Conservation (phyloP, 805 yeast species). For the Monosporozyma siamensis region DNA sequence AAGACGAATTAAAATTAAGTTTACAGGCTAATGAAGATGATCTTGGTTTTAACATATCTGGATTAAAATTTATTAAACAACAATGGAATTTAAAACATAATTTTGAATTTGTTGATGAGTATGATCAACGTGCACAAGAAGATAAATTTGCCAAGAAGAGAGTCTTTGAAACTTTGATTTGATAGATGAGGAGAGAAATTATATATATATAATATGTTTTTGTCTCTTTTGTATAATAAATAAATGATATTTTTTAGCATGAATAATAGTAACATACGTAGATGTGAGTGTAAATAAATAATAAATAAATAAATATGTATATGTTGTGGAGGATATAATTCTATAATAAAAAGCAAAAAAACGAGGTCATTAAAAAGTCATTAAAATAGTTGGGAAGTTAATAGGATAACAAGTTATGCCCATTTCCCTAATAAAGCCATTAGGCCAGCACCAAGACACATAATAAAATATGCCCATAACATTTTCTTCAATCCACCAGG, state of each 20-base stretch:
- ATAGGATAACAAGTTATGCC: slow-evolving; percentile 38
- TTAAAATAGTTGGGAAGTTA: background rate
- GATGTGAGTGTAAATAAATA: slow-evolving; percentile 1
- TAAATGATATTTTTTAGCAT: background rate
- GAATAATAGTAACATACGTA: slow-evolving; percentile 1
- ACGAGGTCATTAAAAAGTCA: slow-evolving; percentile 2
- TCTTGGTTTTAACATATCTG: slow-evolving; percentile 79
- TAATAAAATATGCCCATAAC: slow-evolving; percentile 34
- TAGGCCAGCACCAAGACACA: slow-evolving; percentile 60
- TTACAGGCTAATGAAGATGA: slow-evolving; percentile 44
- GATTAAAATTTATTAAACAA: slow-evolving; percentile 59
- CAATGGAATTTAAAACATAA: slow-evolving; percentile 77
- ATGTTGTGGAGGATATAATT: background rate
- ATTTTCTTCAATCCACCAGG: slow-evolving; percentile 41
- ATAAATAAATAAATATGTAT: background rate
- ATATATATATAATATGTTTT: background rate
- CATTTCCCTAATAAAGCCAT: slow-evolving; percentile 74
- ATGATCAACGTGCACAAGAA: slow-evolving; percentile 43
- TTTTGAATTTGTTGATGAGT: slow-evolving; percentile 62
- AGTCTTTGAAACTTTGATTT: slow-evolving; percentile 48
- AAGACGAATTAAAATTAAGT: slow-evolving; percentile 48
- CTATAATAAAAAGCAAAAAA: background rate
- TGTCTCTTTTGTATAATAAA: slow-evolving; percentile 1
- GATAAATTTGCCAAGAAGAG: slow-evolving; percentile 61
- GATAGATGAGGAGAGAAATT: no score